These are phyloP conservation scores for Xanthoceras sorbifolium DNA, from an alignment of 345 rosid species.

Conservation along the genomic window DNA sequence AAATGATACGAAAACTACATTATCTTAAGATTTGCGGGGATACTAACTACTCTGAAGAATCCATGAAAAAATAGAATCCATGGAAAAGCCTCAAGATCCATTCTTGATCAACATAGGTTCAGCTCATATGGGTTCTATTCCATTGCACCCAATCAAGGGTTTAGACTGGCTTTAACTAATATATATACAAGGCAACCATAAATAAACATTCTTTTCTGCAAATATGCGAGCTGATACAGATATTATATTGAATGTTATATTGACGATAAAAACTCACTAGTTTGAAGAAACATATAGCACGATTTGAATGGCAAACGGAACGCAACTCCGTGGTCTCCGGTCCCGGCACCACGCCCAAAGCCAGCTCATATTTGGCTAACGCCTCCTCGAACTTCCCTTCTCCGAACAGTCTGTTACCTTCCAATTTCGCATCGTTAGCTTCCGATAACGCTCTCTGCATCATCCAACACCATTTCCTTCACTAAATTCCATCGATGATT, in stretches of 20 bases:
- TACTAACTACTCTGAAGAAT: not conserved
- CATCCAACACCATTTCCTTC: not conserved
- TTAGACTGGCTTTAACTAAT: no score
- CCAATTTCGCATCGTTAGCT: conserved; percentile 71
- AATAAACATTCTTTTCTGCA: no score
- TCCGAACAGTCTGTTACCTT: conserved; percentile 76
- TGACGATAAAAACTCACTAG: conserved; percentile 43
- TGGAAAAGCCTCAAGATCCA: no score
- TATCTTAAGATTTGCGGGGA: not conserved
- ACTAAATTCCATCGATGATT: no score
- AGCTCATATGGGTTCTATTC: no score
- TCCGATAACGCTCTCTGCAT: conserved; percentile 52
- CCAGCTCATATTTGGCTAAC: conserved; percentile 58
- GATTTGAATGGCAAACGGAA: conserved; percentile 80
- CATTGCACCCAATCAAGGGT: no score
- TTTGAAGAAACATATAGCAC: conserved; percentile 72
- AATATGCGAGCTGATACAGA: not conserved
- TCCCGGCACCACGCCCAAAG: conserved; percentile 51
- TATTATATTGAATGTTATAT: not conserved
- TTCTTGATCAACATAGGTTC: no score
- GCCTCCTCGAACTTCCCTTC: conserved; percentile 80
- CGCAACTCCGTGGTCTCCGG: conserved; percentile 54
- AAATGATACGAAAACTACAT: not conserved
- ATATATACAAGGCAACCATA: no score
- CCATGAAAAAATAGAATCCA: no score